phyloP scores from a whole-genome alignment of 352 stramenopile genomes.

The Phytophthora uliginosa region DNA sequence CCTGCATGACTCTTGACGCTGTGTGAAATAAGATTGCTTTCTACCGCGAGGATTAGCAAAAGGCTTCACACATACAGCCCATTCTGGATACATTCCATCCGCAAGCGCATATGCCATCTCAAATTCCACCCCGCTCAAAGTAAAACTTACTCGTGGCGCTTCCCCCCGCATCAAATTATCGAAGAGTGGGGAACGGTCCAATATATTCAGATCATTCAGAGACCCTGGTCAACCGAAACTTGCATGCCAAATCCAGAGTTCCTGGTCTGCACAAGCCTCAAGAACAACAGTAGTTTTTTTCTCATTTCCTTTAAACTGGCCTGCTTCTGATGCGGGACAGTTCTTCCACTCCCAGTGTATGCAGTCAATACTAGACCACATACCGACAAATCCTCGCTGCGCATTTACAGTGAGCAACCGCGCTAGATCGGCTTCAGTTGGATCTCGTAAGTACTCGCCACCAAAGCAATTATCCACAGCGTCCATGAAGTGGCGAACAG shows the following conservation, averaged over 20 bases:
- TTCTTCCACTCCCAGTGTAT: conserved; percentile 16
- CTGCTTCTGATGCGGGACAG: neutral
- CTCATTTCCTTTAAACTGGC: conserved; percentile 14
- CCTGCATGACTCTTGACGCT: conserved; percentile 19
- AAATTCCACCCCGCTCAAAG: neutral
- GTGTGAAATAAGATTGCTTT: conserved; percentile 13
- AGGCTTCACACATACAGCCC: conserved; percentile 16
- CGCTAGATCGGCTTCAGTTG: neutral
- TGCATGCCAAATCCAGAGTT: conserved; percentile 14
- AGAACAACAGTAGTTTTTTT: conserved; percentile 6
- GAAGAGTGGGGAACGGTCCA: neutral
- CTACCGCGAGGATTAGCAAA: conserved; percentile 9
- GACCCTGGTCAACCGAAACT: conserved; percentile 8
- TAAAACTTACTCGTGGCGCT: neutral
- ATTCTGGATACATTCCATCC: conserved; percentile 23
- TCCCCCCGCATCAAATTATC: neutral
- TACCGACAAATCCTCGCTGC: conserved; percentile 1
- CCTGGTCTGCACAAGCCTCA: conserved; percentile 10
- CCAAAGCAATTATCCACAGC: neutral
- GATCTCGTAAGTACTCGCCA: neutral
- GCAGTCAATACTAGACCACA: conserved; percentile 18
- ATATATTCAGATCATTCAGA: conserved; percentile 11
- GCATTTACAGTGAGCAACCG: conserved; percentile 1
- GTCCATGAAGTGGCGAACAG: neutral
- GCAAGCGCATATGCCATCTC: neutral